Evolutionary conservation across 2,329 filamentous ascomycete genomes (phyloP).

Genomic region (Colletotrichum trifolii): DNA sequence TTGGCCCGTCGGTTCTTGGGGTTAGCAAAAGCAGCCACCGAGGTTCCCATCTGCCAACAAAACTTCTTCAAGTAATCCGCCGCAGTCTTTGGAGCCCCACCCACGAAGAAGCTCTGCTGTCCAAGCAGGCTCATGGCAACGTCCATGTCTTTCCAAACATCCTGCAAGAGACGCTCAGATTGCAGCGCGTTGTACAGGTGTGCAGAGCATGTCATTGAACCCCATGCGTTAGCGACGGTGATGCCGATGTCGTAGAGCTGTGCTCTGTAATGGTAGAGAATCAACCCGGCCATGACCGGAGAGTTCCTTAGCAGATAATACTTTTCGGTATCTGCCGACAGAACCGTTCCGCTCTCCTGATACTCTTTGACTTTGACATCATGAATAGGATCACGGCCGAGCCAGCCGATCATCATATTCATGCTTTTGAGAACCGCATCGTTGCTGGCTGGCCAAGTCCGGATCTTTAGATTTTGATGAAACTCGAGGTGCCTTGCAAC

Average conservation of each 20-base stretch:
- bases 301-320: background rate
- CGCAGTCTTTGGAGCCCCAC: conserved; percentile 37
- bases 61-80: conserved; percentile 44
- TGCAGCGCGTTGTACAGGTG: conserved; percentile 56
- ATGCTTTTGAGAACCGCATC: background rate
- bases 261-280: conserved; percentile 49
- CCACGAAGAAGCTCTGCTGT: conserved; percentile 49
- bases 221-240: conserved; percentile 50
- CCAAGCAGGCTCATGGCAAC: conserved; percentile 44
- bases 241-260: conserved; percentile 47
- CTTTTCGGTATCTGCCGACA: background rate
- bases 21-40: conserved; percentile 43
- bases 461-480: background rate
- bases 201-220: conserved; percentile 48
- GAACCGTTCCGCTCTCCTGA: background rate
- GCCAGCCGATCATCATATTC: background rate
- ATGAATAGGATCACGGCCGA: background rate
- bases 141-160: conserved; percentile 55
- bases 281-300: conserved; percentile 36
- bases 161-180: conserved; percentile 42
- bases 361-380: background rate
- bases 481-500: background rate
- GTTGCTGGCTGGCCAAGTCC: background rate
- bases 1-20: conserved; percentile 37
- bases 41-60: conserved; percentile 50